A percentile compares a stretch with the other conserved stretches of the same genome.
Conservation (phyloP, 768 basidiomycete genomes). For the Lactarius indigo region DNA sequence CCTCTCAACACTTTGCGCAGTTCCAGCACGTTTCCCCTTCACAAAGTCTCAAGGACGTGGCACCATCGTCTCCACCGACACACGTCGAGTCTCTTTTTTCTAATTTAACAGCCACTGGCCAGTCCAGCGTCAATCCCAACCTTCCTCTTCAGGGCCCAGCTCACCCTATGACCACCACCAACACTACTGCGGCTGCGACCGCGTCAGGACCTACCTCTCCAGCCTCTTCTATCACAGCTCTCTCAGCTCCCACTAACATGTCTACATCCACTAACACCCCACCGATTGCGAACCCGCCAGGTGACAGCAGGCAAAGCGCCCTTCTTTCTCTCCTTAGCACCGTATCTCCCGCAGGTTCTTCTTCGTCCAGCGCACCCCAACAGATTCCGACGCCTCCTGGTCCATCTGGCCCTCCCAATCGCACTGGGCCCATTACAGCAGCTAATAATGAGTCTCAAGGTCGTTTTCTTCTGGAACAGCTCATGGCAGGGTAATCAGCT, state of each 20-base stretch:
- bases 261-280: constrained; percentile 37
- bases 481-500: constrained; percentile 67
- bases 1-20: constrained; percentile 24
- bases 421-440: constrained; percentile 49
- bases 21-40: constrained; percentile 35
- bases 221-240: constrained; percentile 39
- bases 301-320: constrained; percentile 65
- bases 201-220: constrained; percentile 43
- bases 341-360: constrained; percentile 39
- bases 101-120: constrained; percentile 40
- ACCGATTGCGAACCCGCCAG: constrained; percentile 27
- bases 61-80: constrained; percentile 47
- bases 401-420: constrained; percentile 49
- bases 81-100: constrained; percentile 71
- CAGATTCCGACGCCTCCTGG: constrained; percentile 71
- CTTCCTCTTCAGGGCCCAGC: constrained; percentile 28
- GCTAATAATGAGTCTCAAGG: constrained; percentile 61
- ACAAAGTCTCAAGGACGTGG: constrained; percentile 35
- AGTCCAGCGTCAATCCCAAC: constrained; percentile 37
- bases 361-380: constrained; percentile 40
- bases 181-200: constrained; percentile 18
- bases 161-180: constrained; percentile 31
- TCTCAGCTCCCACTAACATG: constrained; percentile 40
- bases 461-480: constrained; percentile 72
- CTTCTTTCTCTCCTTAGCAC: constrained; percentile 66